phyloP scores from a whole-genome alignment of 2,329 filamentous ascomycete genomes.

The Xylariaceae sp. region DNA sequence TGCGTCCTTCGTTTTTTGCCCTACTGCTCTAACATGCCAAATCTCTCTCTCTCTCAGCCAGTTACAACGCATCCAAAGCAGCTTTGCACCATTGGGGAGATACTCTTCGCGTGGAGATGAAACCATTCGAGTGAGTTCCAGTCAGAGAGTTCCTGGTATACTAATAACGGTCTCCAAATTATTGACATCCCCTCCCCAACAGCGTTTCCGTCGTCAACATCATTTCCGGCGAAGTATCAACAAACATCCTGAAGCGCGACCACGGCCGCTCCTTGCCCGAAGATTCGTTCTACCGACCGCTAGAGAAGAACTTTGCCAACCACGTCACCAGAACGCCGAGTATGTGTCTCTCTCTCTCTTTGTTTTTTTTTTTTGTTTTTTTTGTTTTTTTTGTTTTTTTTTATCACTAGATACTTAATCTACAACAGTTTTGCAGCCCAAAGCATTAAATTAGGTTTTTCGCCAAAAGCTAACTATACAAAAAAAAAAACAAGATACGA shows the following conservation, averaged over 20 bases:
- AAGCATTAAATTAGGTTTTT: not conserved
- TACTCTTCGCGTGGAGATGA: constrained; percentile 22
- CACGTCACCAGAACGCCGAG: constrained; percentile 21
- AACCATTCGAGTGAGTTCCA: constrained; percentile 16
- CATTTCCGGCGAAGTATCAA: constrained; percentile 26
- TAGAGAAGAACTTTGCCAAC: constrained; percentile 16
- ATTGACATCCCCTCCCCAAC: no score
- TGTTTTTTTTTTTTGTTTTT: no score
- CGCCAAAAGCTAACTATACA: no score
- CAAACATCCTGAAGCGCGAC: constrained; percentile 26
- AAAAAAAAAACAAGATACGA: constrained; percentile 8
- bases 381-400: no score
- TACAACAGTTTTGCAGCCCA: not conserved
- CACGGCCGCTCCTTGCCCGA: constrained; percentile 1
- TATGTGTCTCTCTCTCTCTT: constrained; percentile 5
- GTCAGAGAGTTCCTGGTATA: not conserved
- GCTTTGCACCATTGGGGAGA: constrained; percentile 22
- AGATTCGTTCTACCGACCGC: constrained; percentile 21
- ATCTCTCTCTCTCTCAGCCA: no score
- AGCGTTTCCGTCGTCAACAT: constrained; percentile 12
- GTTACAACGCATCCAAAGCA: constrained; percentile 26
- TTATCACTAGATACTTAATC: no score
- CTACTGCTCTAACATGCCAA: no score
- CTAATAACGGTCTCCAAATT: not conserved
- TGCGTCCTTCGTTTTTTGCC: no score